phyloP scores from a whole-genome alignment of 352 stramenopile genomes.

The Globisporangium viniferum region DNA sequence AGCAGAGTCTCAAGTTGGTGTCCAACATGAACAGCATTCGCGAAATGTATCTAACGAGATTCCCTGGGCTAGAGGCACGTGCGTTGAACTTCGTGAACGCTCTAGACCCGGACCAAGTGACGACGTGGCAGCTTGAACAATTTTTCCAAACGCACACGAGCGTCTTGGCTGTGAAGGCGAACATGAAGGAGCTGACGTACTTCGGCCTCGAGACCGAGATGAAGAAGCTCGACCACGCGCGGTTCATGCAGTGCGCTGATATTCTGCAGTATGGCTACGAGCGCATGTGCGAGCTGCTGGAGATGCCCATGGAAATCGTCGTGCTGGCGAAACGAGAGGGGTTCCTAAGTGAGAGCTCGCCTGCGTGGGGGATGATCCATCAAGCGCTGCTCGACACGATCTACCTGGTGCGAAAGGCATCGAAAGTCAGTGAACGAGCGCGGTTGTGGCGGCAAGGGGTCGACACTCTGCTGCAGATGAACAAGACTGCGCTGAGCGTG shows the following conservation, averaged over 20 bases:
- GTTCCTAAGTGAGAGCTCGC: not conserved
- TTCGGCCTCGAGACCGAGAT: constrained; percentile 47
- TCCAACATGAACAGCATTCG: constrained; percentile 38
- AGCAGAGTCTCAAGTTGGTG: constrained; percentile 37
- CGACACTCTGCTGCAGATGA: constrained; percentile 33
- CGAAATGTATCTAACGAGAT: constrained; percentile 60
- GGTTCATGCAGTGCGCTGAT: constrained; percentile 44
- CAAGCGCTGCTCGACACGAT: constrained; percentile 21
- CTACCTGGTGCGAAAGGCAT: not conserved
- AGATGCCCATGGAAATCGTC: constrained; percentile 38
- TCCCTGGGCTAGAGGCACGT: constrained; percentile 61
- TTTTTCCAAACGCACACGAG: constrained; percentile 59
- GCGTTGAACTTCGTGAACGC: constrained; percentile 51
- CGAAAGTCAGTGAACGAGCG: constrained; percentile 23
- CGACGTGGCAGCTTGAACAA: constrained; percentile 55
- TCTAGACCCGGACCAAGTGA: constrained; percentile 43
- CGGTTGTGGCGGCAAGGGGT: constrained; percentile 25
- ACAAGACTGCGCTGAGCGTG: constrained; percentile 31
- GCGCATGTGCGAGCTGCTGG: constrained; percentile 49
- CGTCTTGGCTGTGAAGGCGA: constrained; percentile 54
- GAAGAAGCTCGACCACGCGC: constrained; percentile 41
- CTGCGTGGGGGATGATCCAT: constrained; percentile 7
- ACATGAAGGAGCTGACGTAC: constrained; percentile 54
- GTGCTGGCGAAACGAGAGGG: constrained; percentile 15
- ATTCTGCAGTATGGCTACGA: constrained; percentile 63